These are phyloP conservation scores for Nakazawaea ambrosiae DNA, from an alignment of 805 yeast genomes.

Conservation along the genomic window DNA sequence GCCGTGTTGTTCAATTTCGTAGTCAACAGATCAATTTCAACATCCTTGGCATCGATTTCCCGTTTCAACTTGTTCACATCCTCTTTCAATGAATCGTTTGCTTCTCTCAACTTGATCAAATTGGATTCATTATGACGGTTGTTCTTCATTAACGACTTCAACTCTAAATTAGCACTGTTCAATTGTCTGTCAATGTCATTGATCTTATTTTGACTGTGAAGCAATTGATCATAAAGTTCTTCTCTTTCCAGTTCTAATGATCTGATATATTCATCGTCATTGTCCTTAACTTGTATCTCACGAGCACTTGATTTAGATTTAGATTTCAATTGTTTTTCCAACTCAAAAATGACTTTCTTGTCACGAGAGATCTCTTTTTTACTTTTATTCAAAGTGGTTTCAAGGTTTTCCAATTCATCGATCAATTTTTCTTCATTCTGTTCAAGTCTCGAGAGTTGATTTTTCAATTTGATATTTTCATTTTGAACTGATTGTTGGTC, in stretches of 20 bases:
- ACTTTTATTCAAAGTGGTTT: not conserved
- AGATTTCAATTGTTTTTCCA: slow-evolving; percentile 4
- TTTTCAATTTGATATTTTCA: not conserved
- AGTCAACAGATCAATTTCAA: slow-evolving; percentile 20
- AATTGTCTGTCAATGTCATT: slow-evolving; percentile 8
- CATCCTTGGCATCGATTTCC: slow-evolving; percentile 25
- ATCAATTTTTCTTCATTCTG: not conserved
- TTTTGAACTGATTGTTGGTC: not conserved
- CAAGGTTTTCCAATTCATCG: slow-evolving; percentile 3
- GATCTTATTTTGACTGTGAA: slow-evolving; percentile 13
- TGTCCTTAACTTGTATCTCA: slow-evolving; percentile 12
- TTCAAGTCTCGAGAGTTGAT: not conserved
- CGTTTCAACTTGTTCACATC: slow-evolving; percentile 11
- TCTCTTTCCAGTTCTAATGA: slow-evolving; percentile 22
- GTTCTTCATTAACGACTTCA: slow-evolving; percentile 18
- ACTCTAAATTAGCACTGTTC: slow-evolving; percentile 20
- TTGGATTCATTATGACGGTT: slow-evolving; percentile 16
- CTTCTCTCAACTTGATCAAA: slow-evolving; percentile 20
- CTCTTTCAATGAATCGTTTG: slow-evolving; percentile 22
- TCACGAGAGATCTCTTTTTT: not conserved
- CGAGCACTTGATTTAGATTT: slow-evolving; percentile 9
- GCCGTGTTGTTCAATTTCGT: slow-evolving; percentile 1
- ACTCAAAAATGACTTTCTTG: not conserved
- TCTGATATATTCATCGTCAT: slow-evolving; percentile 20
- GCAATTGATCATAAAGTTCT: slow-evolving; percentile 15